These are phyloP conservation scores for Mortierella hygrophila DNA, from an alignment of 192 early-diverging fungal genomes.

Conservation along the genomic window DNA sequence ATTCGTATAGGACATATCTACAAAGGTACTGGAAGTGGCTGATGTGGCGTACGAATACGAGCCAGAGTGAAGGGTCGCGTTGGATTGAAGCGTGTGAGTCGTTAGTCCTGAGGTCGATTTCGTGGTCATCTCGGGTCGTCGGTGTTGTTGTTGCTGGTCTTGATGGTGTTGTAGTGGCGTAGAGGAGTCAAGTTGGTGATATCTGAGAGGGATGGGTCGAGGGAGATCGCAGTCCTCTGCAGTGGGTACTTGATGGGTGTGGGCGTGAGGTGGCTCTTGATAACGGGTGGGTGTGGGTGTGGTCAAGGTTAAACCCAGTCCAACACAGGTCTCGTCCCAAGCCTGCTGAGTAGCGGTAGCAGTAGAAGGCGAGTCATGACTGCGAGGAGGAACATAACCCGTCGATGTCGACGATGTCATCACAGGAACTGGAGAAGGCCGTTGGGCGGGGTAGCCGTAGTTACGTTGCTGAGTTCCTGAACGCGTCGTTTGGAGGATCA, in stretches of 20 bases:
- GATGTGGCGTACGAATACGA: not conserved
- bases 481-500: slow-evolving; percentile 17
- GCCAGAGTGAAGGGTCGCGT: not conserved
- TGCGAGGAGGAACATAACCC: too few relatives aligned
- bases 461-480: not conserved
- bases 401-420: not conserved
- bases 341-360: not conserved
- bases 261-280: not conserved
- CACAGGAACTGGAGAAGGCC: not conserved
- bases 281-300: not conserved
- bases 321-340: slow-evolving; percentile 24
- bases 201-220: slow-evolving; percentile 11
- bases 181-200: not conserved
- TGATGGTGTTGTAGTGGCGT: not conserved
- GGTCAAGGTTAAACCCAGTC: slow-evolving; percentile 23
- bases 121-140: slow-evolving; percentile 1
- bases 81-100: slow-evolving; percentile 2
- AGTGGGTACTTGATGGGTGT: not conserved
- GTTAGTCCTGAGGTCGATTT: slow-evolving; percentile 12
- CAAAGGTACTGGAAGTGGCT: not conserved
- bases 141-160: not conserved
- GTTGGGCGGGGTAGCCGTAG: not conserved
- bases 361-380: not conserved
- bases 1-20: slow-evolving; percentile 3
- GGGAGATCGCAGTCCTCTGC: not conserved